phyloP scores from a whole-genome alignment of 2,329 filamentous ascomycete genomes.

The Penicillium expansum region DNA sequence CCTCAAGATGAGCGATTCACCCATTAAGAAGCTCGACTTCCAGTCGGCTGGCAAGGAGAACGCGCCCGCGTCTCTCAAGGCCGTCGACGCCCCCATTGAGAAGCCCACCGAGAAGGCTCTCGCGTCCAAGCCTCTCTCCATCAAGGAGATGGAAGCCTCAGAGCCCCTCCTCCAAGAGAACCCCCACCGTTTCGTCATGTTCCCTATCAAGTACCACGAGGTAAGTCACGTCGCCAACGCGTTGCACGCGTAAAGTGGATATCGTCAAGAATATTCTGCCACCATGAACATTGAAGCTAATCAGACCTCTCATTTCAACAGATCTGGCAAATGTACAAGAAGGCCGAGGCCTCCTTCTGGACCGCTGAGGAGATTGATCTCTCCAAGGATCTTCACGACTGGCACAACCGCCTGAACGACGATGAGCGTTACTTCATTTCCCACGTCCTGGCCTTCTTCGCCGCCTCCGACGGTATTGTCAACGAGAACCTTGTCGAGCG shows the following conservation, averaged over 20 bases:
- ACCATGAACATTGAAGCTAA: conserved; percentile 13
- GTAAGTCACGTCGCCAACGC: conserved; percentile 63
- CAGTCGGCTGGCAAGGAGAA: conserved; percentile 77
- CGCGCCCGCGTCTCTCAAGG: conserved; percentile 52
- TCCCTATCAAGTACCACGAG: conserved; percentile 99
- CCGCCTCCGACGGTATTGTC: conserved; percentile 97
- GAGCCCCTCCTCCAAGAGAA: conserved; percentile 96
- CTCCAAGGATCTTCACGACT: conserved; percentile 98
- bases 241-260: conserved; percentile 67
- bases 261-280: conserved; percentile 11
- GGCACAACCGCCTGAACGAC: conserved; percentile 95
- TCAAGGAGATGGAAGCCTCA: conserved; percentile 69
- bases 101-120: conserved; percentile 52
- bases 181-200: conserved; percentile 91
- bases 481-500: conserved; percentile 99
- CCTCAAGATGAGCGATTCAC: conserved; percentile 84
- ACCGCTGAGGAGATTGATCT: conserved; percentile 99
- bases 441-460: conserved; percentile 98
- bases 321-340: conserved; percentile 99
- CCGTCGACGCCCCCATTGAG: conserved; percentile 54
- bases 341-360: conserved; percentile 99
- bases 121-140: conserved; percentile 46
- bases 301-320: conserved; percentile 39
- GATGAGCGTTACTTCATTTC: conserved; percentile 99
- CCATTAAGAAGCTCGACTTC: conserved; percentile 86